A percentile compares a stretch with the other conserved stretches of the same genome.
Evolutionary conservation across 306 rosid genomes (phyloP).

Genomic region (Begonia loranthoides): DNA sequence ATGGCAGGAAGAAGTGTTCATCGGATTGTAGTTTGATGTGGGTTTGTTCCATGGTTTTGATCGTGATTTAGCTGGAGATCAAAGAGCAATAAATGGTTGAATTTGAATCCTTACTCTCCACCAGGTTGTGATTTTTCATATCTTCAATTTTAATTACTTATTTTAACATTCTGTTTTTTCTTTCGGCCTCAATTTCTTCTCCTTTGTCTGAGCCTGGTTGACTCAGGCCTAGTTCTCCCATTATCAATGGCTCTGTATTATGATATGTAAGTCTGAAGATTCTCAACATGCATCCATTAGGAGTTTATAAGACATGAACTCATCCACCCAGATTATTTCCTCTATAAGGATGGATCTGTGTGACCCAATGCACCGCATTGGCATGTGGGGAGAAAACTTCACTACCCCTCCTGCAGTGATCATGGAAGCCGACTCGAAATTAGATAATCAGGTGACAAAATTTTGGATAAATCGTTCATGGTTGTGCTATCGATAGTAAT

Average conservation of each 20-base stretch:
- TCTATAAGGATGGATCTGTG: conserved; percentile 50
- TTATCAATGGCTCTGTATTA: conserved; percentile 10
- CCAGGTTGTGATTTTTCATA: no score
- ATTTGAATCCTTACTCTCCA: no score
- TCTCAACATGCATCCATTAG: conserved; percentile 12
- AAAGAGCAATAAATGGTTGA: no score
- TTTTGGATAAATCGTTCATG: conserved; percentile 1
- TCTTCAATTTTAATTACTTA: no score
- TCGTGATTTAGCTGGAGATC: no score
- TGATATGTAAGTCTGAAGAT: not conserved
- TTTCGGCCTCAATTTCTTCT: conserved; percentile 2
- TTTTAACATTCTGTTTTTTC: no score
- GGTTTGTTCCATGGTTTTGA: no score
- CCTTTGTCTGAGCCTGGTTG: conserved; percentile 5
- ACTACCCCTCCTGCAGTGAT: conserved; percentile 34
- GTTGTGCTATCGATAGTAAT: not conserved
- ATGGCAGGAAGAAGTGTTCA: no score
- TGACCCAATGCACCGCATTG: conserved; percentile 71
- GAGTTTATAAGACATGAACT: conserved; percentile 49
- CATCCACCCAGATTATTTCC: conserved; percentile 53
- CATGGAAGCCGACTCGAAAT: conserved; percentile 31
- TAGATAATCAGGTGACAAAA: conserved; percentile 40
- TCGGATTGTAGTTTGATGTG: no score
- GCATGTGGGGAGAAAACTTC: conserved; percentile 78
- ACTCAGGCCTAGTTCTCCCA: conserved; percentile 1